Evolutionary conservation across 176 grass and related monocot species (phyloP).

Genomic region (Oropetium thomaeum): DNA sequence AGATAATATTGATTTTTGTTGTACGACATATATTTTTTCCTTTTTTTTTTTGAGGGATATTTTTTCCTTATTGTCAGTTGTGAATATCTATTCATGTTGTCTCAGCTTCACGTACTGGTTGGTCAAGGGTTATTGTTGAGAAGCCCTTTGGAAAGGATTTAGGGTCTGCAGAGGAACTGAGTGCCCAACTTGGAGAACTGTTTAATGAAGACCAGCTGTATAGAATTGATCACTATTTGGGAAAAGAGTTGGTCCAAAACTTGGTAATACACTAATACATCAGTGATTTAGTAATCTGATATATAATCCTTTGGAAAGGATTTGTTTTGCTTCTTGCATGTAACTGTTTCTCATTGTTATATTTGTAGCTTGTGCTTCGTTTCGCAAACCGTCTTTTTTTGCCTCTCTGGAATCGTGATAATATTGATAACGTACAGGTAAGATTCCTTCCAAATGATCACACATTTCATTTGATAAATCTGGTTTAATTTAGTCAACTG

Average conservation of each 20-base stretch:
- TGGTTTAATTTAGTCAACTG: not conserved
- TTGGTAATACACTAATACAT: slow-evolving; percentile 61
- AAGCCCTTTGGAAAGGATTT: slow-evolving; percentile 95
- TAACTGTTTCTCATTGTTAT: slow-evolving; percentile 14
- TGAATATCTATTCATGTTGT: slow-evolving; percentile 25
- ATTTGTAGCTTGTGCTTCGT: slow-evolving; percentile 76
- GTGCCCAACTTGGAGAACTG: slow-evolving; percentile 65
- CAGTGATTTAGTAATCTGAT: not conserved
- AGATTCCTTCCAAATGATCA: slow-evolving; percentile 6
- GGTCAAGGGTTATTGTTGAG: slow-evolving; percentile 85
- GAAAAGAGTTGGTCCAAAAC: slow-evolving; percentile 93
- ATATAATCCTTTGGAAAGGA: too few relatives aligned
- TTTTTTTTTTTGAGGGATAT: too few relatives aligned
- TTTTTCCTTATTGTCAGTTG: not conserved
- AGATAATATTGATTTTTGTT: slow-evolving; percentile 18
- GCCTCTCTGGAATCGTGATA: slow-evolving; percentile 86
- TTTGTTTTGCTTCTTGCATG: slow-evolving; percentile 18
- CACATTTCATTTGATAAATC: not conserved
- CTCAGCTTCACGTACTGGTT: slow-evolving; percentile 58
- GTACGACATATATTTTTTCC: too few relatives aligned
- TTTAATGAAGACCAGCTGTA: slow-evolving; percentile 82
- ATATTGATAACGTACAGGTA: slow-evolving; percentile 85
- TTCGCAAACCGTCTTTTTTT: slow-evolving; percentile 85
- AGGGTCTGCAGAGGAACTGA: slow-evolving; percentile 73
- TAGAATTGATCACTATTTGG: slow-evolving; percentile 91